Base-by-base conservation (phyloP, 2,329 filamentous ascomycete genomes). In the Aspergillus fischeri region DNA sequence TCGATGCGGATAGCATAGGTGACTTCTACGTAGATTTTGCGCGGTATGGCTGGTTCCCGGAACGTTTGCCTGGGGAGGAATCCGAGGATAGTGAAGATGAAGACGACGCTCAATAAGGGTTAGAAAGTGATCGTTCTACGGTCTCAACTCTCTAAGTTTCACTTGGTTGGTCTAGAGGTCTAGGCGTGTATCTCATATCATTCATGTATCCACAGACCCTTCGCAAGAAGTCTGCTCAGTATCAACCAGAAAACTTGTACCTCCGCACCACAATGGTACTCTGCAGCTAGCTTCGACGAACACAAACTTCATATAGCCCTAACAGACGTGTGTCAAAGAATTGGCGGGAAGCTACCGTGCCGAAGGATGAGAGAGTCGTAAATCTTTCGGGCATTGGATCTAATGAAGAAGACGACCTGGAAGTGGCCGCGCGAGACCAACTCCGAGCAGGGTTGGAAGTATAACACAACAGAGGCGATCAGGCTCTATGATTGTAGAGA, bases 31-130 rank as follows among this genome's bases (percentile, higher is more conserved):
- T 80, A 47, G 74, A 80, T 63, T 67, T 80, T 42, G 66, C 62
- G 2, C 62, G 58, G 35, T 79, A 72, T 66, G 78, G 78, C n/a
- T 80, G 78, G 78, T 80, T 80, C 71, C 82, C 82, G 3, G 71
- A 74, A 20, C 62, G 71, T 41, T 70, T 84, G 42, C 80, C 80
- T 24, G 44, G 44, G n/a, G 44, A 51, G 32, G 53, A 55, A 47
- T 11, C 20, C 32, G 5, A 6, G 4, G 32, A 38, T 7, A 80
- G 78, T 67, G 80, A 82, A 56, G 74, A 66, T 21, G 63, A 63
- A 51, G 59, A 61, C 29, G 61, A 54, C 28, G 42, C 29, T 10
- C 52, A 55, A n/a, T 57, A 51, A 4, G 53, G 54, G 5, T 55
- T 24, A 61, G 1, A 60, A 65, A 25, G 59, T 65, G 27, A 51